A percentile compares a stretch with the other conserved stretches of the same genome.
Evolutionary conservation across 495 filamentous ascomycete species (phyloP).

Genomic region (Penicilliopsis zonata): DNA sequence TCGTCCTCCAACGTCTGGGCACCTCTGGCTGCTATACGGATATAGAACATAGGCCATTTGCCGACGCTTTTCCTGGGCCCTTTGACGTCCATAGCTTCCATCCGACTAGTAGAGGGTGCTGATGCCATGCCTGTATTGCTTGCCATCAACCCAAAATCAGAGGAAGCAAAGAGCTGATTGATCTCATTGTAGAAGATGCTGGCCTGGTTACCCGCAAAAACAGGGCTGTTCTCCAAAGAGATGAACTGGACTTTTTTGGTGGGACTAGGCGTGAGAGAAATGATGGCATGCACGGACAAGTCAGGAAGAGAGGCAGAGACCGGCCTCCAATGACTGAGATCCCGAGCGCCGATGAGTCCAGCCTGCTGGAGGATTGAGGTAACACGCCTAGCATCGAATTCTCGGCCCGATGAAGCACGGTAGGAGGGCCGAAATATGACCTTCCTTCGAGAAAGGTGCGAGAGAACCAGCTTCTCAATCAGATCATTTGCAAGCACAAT

Average conservation of each 20-base stretch:
- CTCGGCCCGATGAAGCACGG: background rate
- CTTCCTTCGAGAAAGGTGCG: conserved; percentile 19
- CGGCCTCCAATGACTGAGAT: conserved; percentile 48
- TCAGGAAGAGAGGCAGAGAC: conserved; percentile 49
- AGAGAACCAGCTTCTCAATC: conserved; percentile 21
- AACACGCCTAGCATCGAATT: conserved; percentile 22
- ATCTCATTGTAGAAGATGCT: conserved; percentile 68
- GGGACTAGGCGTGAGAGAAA: conserved; percentile 58
- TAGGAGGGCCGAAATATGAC: conserved; percentile 14
- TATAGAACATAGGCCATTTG: conserved; percentile 83
- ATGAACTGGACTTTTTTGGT: conserved; percentile 71
- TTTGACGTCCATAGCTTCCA: conserved; percentile 34
- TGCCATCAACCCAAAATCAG: conserved; percentile 62
- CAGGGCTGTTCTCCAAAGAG: conserved; percentile 53
- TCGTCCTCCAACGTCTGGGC: conserved; percentile 6
- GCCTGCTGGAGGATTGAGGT: conserved; percentile 52
- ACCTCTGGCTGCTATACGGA: conserved; percentile 44
- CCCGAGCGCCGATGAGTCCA: conserved; percentile 40
- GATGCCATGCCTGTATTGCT: too few relatives aligned
- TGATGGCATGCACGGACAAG: conserved; percentile 51
- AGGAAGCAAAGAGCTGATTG: conserved; percentile 65
- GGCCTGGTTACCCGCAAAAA: conserved; percentile 35
- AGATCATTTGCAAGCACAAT: conserved; percentile 48
- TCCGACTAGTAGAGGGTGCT: too few relatives aligned
- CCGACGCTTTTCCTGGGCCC: conserved; percentile 54